phyloP scores from a whole-genome alignment of 1,139 yeast species.

The Sugiyamaella japonica region DNA sequence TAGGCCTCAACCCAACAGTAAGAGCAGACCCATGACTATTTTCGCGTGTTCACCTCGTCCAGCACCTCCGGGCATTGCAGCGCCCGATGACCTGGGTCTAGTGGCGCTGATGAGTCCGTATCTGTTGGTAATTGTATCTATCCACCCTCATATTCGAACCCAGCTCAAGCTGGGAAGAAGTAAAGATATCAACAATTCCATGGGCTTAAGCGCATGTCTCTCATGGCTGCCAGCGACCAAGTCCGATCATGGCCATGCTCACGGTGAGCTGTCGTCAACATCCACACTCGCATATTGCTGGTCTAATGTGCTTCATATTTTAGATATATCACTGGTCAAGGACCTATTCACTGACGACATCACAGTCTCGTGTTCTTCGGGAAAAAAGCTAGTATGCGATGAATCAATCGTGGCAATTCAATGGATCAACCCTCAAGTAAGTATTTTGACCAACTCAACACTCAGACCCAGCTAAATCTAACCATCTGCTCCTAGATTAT shows the following conservation, averaged over 20 bases:
- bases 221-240: constrained; percentile 59
- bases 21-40: constrained; percentile 38
- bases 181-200: constrained; percentile 39
- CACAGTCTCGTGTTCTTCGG: constrained; percentile 46
- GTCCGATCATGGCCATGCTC: neutral
- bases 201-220: constrained; percentile 50
- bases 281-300: constrained; percentile 62
- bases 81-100: constrained; percentile 55
- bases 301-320: constrained; percentile 56
- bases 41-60: constrained; percentile 53
- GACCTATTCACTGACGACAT: constrained; percentile 40
- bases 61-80: constrained; percentile 48
- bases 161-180: constrained; percentile 57
- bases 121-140: constrained; percentile 55
- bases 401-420: constrained; percentile 54
- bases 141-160: constrained; percentile 53
- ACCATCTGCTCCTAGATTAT: constrained; percentile 41
- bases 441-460: constrained; percentile 14
- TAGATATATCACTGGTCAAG: constrained; percentile 53
- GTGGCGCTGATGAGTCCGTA: constrained; percentile 61
- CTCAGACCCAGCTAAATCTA: neutral
- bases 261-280: constrained; percentile 1
- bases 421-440: constrained; percentile 55
- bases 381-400: constrained; percentile 49
- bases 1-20: constrained; percentile 28